Base-by-base conservation (phyloP, 2,329 filamentous ascomycete genomes). In the Aspergillus calidoustus region DNA sequence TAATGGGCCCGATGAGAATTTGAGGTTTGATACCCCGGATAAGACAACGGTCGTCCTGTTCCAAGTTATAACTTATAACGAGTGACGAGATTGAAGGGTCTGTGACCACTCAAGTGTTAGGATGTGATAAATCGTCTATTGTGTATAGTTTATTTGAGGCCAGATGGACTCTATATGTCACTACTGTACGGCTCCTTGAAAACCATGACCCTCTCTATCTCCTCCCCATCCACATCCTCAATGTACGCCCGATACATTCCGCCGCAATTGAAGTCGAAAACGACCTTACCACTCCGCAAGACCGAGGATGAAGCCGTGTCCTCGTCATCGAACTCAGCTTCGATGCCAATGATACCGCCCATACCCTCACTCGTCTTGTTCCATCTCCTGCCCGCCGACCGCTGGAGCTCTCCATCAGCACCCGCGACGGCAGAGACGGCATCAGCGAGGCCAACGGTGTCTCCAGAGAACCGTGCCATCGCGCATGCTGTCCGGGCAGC, bases 191-290 rank as follows among this genome's bases (percentile, higher is more conserved):
- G 73, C 31, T 77, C 77, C 59, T 71, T 73, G 59, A 81, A 82
- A 1, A 81, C 79, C 78, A 80, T 80, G 15, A 80, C 74, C 52
- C 68, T 72, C 64, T 80, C 77, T 23, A 68, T 56, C 13, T 77
- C 73, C 38, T 66, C 65, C 4, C 71, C 74, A 65, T 71, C 56
- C 11, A 58, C 66, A 23, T 73, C 70, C 52, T 85, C 82, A 54
- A 83, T 79, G 79, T 90, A 94, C 0, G 91, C 92, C 22, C 92
- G 84, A 72, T 93, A 95, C 91, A 97, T 93, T 0, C 93, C 93
- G 4, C 89, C 90, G 68, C 91, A 95, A 73, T 97, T 96, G 74
- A 89, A 93, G 69, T 93, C 91, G 74, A 88, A 90, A 17, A 93
- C 78, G 6, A 96, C 82, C 55, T 84, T 81, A 0, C 81, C 79